phyloP scores from a whole-genome alignment of 768 basidiomycete genomes.

The Suillus fuscotomentosus region DNA sequence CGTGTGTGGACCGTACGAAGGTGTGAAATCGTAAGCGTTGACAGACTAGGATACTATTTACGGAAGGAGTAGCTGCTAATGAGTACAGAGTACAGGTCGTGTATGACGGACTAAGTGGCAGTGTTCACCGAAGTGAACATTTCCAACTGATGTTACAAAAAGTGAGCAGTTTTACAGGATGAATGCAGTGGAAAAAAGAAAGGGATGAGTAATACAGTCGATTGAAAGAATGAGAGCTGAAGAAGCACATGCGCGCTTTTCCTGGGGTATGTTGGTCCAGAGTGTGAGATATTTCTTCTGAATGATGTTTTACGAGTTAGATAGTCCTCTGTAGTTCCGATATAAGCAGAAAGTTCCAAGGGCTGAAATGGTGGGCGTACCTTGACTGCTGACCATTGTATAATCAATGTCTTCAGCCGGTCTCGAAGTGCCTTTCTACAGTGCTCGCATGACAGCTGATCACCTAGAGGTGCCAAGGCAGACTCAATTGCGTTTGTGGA shows the following conservation, averaged over 20 bases:
- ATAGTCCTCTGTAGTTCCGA: neutral
- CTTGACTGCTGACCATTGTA: conserved; percentile 81
- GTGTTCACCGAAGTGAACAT: neutral
- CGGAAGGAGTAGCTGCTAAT: neutral
- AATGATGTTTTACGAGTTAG: neutral
- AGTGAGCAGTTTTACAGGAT: neutral
- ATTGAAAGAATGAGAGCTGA: no score
- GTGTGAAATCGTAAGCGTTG: neutral
- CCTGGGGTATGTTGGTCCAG: neutral
- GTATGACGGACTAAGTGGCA: neutral
- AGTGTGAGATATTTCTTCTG: neutral
- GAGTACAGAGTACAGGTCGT: conserved; percentile 9
- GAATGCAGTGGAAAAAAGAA: neutral
- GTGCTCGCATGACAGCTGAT: conserved; percentile 68
- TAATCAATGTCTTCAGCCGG: conserved; percentile 63
- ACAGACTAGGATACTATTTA: neutral
- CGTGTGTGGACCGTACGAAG: conserved; percentile 1
- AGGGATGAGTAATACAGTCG: neutral
- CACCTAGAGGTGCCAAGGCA: conserved; percentile 65
- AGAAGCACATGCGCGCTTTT: neutral
- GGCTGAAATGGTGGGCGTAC: conserved; percentile 29
- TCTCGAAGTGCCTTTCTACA: conserved; percentile 63
- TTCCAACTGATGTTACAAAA: conserved; percentile 6
- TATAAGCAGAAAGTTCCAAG: neutral
- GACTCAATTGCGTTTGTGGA: conserved; percentile 71